Conservation (phyloP, 768 basidiomycete species). For the Lentinula sp. region DNA sequence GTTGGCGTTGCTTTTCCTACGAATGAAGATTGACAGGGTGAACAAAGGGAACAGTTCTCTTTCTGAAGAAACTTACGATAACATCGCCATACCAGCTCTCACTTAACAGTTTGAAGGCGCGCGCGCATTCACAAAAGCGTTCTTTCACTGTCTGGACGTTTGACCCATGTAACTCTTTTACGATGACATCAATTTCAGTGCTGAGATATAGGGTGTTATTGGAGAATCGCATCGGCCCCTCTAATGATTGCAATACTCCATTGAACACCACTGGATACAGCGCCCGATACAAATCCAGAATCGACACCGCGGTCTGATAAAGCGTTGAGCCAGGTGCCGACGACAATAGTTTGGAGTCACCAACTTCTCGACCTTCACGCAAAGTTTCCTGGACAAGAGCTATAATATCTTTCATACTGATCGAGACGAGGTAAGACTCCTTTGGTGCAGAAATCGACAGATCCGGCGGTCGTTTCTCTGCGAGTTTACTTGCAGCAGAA, state of each 20-base stretch:
- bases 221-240: slow-evolving; percentile 64
- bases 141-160: slow-evolving; percentile 28
- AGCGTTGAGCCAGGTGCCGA: slow-evolving; percentile 48
- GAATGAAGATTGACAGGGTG: not conserved
- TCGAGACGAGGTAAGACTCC: slow-evolving; percentile 59
- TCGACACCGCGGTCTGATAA: slow-evolving; percentile 52
- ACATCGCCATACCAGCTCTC: slow-evolving; percentile 69
- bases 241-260: slow-evolving; percentile 39
- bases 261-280: slow-evolving; percentile 64
- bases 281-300: slow-evolving; percentile 76
- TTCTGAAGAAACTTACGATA: slow-evolving; percentile 42
- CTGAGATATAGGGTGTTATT: slow-evolving; percentile 77
- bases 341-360: slow-evolving; percentile 50
- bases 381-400: slow-evolving; percentile 56
- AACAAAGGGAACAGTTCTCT: not conserved
- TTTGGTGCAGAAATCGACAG: slow-evolving; percentile 21
- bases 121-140: slow-evolving; percentile 45
- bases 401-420: slow-evolving; percentile 46
- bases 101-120: slow-evolving; percentile 46
- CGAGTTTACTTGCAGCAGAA: slow-evolving; percentile 12
- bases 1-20: slow-evolving; percentile 45
- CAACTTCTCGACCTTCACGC: slow-evolving; percentile 61
- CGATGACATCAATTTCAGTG: slow-evolving; percentile 41
- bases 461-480: slow-evolving; percentile 20
- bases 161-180: slow-evolving; percentile 14